Evolutionary conservation across 148 eudicot genomes (phyloP).

Genomic region (Fagopyrum esculentum): DNA sequence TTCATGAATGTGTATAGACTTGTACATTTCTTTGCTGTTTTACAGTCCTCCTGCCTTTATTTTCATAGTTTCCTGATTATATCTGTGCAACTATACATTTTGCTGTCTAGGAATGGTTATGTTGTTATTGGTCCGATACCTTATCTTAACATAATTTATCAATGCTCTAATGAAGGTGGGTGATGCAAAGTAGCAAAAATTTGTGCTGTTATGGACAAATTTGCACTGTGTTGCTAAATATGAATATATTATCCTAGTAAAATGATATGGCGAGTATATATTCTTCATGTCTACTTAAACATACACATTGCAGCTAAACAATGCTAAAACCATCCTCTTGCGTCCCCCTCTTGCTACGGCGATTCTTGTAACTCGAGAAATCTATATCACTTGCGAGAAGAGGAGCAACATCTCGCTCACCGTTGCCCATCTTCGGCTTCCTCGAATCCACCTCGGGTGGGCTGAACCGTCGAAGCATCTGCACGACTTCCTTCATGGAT

Average conservation of each 20-base stretch:
- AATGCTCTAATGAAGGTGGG: no score
- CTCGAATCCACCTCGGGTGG: background rate
- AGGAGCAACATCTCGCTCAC: slow-evolving; percentile 8
- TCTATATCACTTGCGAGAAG: background rate
- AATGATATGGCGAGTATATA: no score
- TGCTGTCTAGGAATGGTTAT: no score
- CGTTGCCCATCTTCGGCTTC: background rate
- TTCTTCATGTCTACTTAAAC: background rate
- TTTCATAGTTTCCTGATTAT: background rate
- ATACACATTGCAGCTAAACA: slow-evolving; percentile 4
- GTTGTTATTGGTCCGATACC: no score
- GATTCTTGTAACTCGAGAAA: background rate
- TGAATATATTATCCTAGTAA: no score
- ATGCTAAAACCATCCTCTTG: background rate
- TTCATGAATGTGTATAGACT: background rate
- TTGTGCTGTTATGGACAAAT: no score
- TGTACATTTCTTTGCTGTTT: background rate
- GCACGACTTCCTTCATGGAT: slow-evolving; percentile 60
- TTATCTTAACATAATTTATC: no score
- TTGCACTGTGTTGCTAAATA: no score
- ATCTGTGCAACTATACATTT: background rate
- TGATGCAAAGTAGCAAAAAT: no score
- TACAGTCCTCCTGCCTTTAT: background rate
- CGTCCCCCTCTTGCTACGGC: background rate
- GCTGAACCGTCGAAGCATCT: slow-evolving; percentile 33